Evolutionary conservation across 768 basidiomycete genomes (phyloP).

Genomic region (Lentinula boryana): DNA sequence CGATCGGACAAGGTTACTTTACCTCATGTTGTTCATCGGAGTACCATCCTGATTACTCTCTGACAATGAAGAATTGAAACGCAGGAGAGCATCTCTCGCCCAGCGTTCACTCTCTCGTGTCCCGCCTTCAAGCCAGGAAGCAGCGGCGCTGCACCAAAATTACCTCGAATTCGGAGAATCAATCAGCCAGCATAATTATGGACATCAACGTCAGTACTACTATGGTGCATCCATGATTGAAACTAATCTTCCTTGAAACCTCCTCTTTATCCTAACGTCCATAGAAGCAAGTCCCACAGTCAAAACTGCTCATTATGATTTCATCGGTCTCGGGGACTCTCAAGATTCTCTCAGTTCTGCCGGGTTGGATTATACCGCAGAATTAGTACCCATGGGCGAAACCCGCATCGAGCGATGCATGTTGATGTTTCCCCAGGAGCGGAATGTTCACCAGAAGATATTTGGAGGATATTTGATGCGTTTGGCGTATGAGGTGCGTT

Average conservation of each 20-base stretch:
- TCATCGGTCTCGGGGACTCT: background rate
- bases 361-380: constrained; percentile 18
- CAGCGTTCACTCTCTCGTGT: constrained; percentile 61
- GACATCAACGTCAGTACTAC: background rate
- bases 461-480: constrained; percentile 67
- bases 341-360: background rate
- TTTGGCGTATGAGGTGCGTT: constrained; percentile 59
- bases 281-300: background rate
- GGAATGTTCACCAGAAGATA: constrained; percentile 80
- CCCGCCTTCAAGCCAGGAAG: constrained; percentile 69
- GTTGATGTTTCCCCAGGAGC: constrained; percentile 83
- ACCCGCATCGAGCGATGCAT: constrained; percentile 63
- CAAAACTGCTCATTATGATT: background rate
- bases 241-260: background rate
- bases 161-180: constrained; percentile 49
- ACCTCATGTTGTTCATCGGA: background rate
- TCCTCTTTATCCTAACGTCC: background rate
- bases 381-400: constrained; percentile 71
- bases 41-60: background rate
- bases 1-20: constrained; percentile 58
- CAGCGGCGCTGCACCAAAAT: constrained; percentile 60
- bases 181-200: constrained; percentile 20
- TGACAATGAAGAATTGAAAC: constrained; percentile 46
- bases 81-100: constrained; percentile 45
- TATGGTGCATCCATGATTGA: too few relatives aligned